A percentile compares a stretch with the other conserved stretches of the same genome.
Evolutionary conservation across 1,284 basidiomycete genomes (phyloP).

Genomic region (Coniferiporia sulphurascens): DNA sequence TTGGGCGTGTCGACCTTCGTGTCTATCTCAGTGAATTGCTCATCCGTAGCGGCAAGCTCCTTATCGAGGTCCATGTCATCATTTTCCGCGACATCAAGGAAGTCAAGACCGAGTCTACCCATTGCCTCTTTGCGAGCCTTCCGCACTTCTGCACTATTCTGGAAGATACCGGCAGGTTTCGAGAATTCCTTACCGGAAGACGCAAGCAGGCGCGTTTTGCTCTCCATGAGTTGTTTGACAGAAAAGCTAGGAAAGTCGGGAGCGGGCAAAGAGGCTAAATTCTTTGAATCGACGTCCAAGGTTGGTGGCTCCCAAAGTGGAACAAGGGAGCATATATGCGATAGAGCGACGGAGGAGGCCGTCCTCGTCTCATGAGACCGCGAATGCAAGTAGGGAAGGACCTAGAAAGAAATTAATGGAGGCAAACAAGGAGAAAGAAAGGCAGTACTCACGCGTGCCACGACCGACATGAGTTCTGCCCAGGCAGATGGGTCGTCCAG

Average conservation of each 20-base stretch:
- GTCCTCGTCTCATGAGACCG: conserved; percentile 84
- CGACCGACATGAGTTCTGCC: conserved; percentile 78
- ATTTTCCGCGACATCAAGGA: conserved; percentile 62
- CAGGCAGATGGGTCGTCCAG: conserved; percentile 65
- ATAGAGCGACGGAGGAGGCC: conserved; percentile 80
- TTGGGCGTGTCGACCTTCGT: conserved; percentile 35
- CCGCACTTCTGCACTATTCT: conserved; percentile 68
- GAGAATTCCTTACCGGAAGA: conserved; percentile 86
- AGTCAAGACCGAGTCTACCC: conserved; percentile 77
- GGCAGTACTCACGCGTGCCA: conserved; percentile 59
- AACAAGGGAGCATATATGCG: conserved; percentile 79
- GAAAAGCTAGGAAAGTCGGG: conserved; percentile 72
- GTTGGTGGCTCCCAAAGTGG: conserved; percentile 72
- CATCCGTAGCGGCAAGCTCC: conserved; percentile 54
- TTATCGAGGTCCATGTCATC: conserved; percentile 81
- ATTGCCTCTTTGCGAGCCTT: conserved; percentile 80
- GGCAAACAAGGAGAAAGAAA: conserved; percentile 2
- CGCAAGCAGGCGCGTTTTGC: conserved; percentile 73
- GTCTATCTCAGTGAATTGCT: conserved; percentile 44
- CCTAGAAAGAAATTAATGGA: conserved; percentile 38
- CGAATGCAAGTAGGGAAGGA: conserved; percentile 84
- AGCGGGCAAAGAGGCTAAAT: conserved; percentile 28
- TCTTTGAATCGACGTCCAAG: conserved; percentile 26
- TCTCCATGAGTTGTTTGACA: conserved; percentile 67
- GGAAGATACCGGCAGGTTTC: conserved; percentile 63